phyloP scores from a whole-genome alignment of 306 rosid genomes.

The Sindora glabra region DNA sequence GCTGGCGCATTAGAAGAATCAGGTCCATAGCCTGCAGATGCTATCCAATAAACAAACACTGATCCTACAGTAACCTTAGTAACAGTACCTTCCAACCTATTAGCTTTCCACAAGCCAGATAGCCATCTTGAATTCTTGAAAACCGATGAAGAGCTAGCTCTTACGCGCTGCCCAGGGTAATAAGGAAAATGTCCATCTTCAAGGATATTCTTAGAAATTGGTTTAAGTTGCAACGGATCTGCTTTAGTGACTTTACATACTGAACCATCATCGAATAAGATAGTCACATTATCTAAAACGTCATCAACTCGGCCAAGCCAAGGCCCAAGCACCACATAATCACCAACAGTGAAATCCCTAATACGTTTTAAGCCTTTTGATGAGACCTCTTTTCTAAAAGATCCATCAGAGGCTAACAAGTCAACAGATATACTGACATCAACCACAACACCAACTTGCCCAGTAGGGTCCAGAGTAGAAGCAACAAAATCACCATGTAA shows the following conservation, averaged over 20 bases:
- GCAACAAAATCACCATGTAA: conserved; percentile 96
- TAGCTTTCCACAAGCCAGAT: conserved; percentile 97
- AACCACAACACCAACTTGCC: conserved; percentile 96
- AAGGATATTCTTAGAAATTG: conserved; percentile 73
- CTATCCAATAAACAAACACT: conserved; percentile 90
- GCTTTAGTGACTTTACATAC: conserved; percentile 86
- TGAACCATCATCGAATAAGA: conserved; percentile 92
- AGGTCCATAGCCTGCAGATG: conserved; percentile 97
- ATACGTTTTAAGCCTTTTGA: conserved; percentile 74
- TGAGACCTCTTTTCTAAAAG: conserved; percentile 56
- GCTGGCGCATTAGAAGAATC: conserved; percentile 89
- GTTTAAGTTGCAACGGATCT: conserved; percentile 82
- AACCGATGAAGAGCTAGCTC: conserved; percentile 83
- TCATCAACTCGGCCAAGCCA: conserved; percentile 97
- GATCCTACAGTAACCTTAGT: conserved; percentile 92
- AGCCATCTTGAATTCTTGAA: conserved; percentile 93
- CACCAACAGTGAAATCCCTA: conserved; percentile 90
- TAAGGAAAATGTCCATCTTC: conserved; percentile 93
- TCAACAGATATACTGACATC: conserved; percentile 81
- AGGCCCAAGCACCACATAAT: conserved; percentile 88
- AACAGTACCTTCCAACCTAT: conserved; percentile 87
- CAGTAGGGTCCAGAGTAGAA: conserved; percentile 72
- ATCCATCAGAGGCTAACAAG: conserved; percentile 59
- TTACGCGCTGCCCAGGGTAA: conserved; percentile 97
- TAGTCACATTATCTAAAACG: conserved; percentile 92